Base-by-base conservation (phyloP, 2,329 filamentous ascomycete species). In the Trichoderma cornu-damae region DNA sequence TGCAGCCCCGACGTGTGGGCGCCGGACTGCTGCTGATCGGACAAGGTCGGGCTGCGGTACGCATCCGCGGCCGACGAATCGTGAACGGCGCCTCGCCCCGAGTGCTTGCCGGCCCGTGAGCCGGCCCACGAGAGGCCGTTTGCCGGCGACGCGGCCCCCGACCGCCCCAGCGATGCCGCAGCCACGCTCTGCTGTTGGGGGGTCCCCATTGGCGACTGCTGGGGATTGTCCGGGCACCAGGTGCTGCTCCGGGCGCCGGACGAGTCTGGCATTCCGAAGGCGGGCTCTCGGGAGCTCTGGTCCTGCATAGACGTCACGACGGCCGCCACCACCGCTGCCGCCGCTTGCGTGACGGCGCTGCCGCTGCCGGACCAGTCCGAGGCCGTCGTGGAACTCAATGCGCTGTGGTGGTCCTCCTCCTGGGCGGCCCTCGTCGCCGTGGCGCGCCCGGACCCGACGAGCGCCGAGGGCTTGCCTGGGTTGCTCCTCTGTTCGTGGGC, bases 41-140 rank as follows among this genome's bases (percentile, higher is more conserved):
- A 52, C 20, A 54, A 34, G 8, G 56, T 42, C 3, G 58, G 58
- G 18, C 51, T 40, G 14, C 58, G 56, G 37, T 48, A 60, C 6
- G 48, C 42, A 12, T 55, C 35, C 8, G 46, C 18, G 5, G 22
- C 28, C 9, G 65, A 51, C 26, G 64, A 59, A 4, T 67, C 62
- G n/a, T 57, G 58, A 16, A 64, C 61, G 3, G 70, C 67, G 20
- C 70, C 69, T 14, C 62, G 67, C 4, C 60, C 68, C 53, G 71
- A 68, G 1, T 66, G 59, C 40, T 69, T 68, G n/a, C 68, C 65
- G 43, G 72, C 70, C 51, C 69, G 65, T 11, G 74, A 74, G 57
- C 67, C 67, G 9, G 68, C 62, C 22, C 66, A 65, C 51, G 69
- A 59, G 59, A 34, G 61, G 43, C 55, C 61, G 53, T 32, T 65